phyloP scores from a whole-genome alignment of 2,329 filamentous ascomycete species.

The Diaporthe velutina region DNA sequence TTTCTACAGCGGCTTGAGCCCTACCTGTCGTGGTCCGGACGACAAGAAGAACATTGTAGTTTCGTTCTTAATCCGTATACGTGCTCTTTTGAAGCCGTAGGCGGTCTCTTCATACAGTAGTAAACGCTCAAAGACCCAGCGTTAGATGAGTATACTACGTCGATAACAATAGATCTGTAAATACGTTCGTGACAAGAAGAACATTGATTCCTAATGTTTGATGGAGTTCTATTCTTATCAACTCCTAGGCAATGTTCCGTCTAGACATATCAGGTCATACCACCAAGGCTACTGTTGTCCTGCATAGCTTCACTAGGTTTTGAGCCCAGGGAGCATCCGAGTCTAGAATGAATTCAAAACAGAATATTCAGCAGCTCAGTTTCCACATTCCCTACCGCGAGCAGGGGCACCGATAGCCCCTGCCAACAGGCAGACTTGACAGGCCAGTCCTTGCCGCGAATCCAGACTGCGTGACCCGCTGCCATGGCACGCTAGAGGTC shows the following conservation, averaged over 20 bases:
- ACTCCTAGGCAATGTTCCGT: background rate
- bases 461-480: conserved; percentile 28
- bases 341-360: background rate
- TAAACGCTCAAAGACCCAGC: no score
- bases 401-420: background rate
- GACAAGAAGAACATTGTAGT: background rate
- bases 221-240: background rate
- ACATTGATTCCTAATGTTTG: no score
- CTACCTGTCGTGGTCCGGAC: background rate
- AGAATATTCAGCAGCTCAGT: background rate
- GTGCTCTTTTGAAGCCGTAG: no score
- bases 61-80: no score
- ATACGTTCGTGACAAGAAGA: no score
- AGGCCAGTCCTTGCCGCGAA: background rate
- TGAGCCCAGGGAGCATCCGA: background rate
- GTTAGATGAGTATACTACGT: no score
- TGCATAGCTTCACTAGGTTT: no score
- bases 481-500: conserved; percentile 15
- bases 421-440: background rate
- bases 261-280: no score
- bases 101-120: no score
- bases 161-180: no score
- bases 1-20: background rate
- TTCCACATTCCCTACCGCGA: background rate
- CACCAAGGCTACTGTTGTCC: background rate